Evolutionary conservation across 306 rosid genomes (phyloP), one percentile per base, ranked within the genome.

Genomic region (Corylus americana): DNA sequence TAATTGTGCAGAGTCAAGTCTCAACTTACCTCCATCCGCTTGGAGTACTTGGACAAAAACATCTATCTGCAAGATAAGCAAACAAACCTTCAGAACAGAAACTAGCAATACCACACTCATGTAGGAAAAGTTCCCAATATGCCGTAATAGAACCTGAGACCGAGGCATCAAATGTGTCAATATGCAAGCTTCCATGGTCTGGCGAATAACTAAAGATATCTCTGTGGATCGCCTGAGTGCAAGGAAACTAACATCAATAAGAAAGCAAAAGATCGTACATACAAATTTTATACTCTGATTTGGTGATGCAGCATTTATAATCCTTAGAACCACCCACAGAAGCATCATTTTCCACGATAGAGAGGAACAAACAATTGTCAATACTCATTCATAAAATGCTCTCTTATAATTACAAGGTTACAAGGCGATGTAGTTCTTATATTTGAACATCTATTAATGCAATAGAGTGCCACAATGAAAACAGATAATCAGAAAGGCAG

Each of bases 31-130:
- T 82, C 97, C 98, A 86, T 94, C 97, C 45, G 97, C 98, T 88
- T 94, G 98, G 63, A 94, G 92, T 84, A 94, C 92, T 91, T 92
- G 97, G 73, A 92, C 96, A 83, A 89, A 92, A 78, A 94, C 91
- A 86, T 94, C 97, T 66, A 94, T 92, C 98, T 94, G 91, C 76
- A 82, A 51, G 53, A 31, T 53, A 62, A 44, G 78, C 27, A 70
- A 72, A 72, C 70, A 76, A 71, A 63, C 64, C 72, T 72, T 83
- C 57, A 81, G 37, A 75, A 81, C 70, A 54, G 61, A 70, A 78
- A 49, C 62, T 14, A 82, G 51, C 55, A 17, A 64, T 54, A 12
- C 44, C 29, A 14, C 42, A 45, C 25, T 31, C 59, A 74, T 71
- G 39, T 58, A 81, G 77, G 39, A 80, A 63, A 85, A 70, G 80